Evolutionary conservation across 1,139 yeast species (phyloP).

Genomic region (Zygosaccharomyces sapae): DNA sequence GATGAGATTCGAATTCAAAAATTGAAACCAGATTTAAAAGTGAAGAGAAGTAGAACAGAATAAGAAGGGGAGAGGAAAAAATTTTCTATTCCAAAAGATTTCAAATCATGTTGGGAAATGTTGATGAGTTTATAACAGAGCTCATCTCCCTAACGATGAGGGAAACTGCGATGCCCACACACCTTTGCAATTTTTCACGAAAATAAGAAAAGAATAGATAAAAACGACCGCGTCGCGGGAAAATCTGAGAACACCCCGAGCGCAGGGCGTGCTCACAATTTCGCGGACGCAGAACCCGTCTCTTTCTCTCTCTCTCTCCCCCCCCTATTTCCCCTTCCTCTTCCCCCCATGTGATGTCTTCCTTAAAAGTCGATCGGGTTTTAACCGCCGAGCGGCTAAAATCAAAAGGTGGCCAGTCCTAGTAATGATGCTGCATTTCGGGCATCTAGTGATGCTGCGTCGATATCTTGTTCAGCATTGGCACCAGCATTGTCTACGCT

Average conservation of each 20-base stretch:
- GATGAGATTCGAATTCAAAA: not conserved
- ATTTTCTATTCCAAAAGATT: conserved; percentile 4
- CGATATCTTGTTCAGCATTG: not conserved
- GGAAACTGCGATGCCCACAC: conserved; percentile 6
- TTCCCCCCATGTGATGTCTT: not conserved
- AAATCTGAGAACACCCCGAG: conserved; percentile 7
- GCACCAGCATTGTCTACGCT: conserved; percentile 28
- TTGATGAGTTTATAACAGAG: not conserved
- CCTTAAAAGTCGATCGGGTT: not conserved
- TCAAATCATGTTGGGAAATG: conserved; percentile 1
- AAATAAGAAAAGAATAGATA: conserved; percentile 1
- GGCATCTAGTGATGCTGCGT: conserved; percentile 55
- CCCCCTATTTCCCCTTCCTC: not conserved
- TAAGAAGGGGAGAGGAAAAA: not conserved
- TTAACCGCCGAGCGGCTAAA: conserved; percentile 1
- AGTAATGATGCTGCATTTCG: conserved; percentile 74
- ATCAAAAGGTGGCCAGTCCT: conserved; percentile 68
- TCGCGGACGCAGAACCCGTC: conserved; percentile 1
- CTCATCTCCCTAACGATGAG: conserved; percentile 5
- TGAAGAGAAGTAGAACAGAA: not conserved
- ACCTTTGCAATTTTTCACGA: conserved; percentile 11
- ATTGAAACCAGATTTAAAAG: conserved; percentile 4
- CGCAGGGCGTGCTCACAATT: conserved; percentile 9
- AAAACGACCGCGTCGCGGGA: conserved; percentile 18
- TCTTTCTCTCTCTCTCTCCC: not conserved